phyloP scores from a whole-genome alignment of 2,329 filamentous ascomycete genomes.

The Onygenales sp. region DNA sequence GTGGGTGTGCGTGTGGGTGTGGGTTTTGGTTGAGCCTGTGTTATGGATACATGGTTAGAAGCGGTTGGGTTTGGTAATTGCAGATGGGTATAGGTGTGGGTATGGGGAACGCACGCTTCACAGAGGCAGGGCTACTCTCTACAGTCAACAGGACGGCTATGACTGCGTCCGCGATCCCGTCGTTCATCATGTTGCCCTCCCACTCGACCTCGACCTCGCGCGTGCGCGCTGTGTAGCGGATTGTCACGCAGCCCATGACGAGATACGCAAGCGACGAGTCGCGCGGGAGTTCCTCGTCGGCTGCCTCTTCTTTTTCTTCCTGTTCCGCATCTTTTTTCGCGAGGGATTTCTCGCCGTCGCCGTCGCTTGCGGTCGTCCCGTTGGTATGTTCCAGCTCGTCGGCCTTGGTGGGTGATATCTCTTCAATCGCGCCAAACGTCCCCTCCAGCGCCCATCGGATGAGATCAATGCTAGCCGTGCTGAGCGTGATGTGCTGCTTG shows the following conservation, averaged over 20 bases:
- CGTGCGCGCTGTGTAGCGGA: conserved; percentile 61
- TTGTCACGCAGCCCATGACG: conserved; percentile 83
- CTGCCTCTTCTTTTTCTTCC: conserved; percentile 33
- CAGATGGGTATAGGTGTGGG: conserved; percentile 6
- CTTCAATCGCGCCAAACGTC: conserved; percentile 79
- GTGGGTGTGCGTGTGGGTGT: conserved; percentile 32
- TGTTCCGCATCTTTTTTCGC: conserved; percentile 16
- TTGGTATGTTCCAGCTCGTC: conserved; percentile 14
- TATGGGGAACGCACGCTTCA: conserved; percentile 58
- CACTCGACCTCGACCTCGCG: conserved; percentile 87
- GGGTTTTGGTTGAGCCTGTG: conserved; percentile 51
- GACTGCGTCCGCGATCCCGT: conserved; percentile 94
- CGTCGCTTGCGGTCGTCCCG: conserved; percentile 16
- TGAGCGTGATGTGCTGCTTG: conserved; percentile 80
- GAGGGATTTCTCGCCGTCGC: conserved; percentile 30
- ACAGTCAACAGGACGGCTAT: conserved; percentile 87
- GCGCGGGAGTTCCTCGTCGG: conserved; percentile 36
- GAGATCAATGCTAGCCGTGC: conserved; percentile 78
- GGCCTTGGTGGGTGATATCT: conserved; percentile 22
- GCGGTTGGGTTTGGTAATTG: conserved; percentile 7
- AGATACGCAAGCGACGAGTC: conserved; percentile 39
- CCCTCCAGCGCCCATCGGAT: conserved; percentile 91
- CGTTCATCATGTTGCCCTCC: conserved; percentile 97
- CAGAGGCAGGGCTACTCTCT: conserved; percentile 87
- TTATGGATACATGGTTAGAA: conserved; percentile 20